phyloP scores from a whole-genome alignment of 768 basidiomycete genomes.

The Pluteus cervinus region DNA sequence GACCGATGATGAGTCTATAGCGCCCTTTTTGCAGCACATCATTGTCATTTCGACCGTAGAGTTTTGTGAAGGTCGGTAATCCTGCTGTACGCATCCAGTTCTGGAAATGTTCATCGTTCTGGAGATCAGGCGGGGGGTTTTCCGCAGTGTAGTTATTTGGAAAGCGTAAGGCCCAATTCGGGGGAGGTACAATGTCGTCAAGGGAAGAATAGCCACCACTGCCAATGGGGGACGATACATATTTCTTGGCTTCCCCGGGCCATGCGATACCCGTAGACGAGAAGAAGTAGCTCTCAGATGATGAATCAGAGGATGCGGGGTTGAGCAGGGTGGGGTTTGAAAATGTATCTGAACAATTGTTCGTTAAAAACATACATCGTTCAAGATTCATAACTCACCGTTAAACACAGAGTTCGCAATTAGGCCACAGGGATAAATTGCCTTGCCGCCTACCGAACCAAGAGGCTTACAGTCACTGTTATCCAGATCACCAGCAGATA shows the following conservation, averaged over 20 bases:
- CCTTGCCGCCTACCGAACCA: conserved; percentile 44
- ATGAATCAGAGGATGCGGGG: conserved; percentile 38
- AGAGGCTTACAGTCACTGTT: conserved; percentile 87
- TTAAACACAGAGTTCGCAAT: conserved; percentile 98
- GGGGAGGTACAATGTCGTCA: conserved; percentile 80
- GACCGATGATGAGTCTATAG: conserved; percentile 70
- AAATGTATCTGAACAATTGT: conserved; percentile 72
- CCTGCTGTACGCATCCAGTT: conserved; percentile 99
- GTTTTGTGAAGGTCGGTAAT: conserved; percentile 92
- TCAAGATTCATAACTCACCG: conserved; percentile 54
- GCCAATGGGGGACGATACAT: conserved; percentile 48
- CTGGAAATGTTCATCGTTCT: conserved; percentile 87
- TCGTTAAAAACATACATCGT: no score
- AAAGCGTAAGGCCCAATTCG: conserved; percentile 78
- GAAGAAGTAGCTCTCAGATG: conserved; percentile 59
- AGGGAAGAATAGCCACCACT: conserved; percentile 46
- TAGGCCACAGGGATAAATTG: conserved; percentile 91
- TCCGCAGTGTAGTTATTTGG: conserved; percentile 65
- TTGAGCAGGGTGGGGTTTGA: conserved; percentile 54
- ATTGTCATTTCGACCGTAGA: conserved; percentile 88
- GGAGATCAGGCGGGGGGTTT: conserved; percentile 68
- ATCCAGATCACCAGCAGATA: conserved; percentile 42
- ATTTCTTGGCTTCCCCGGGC: conserved; percentile 93
- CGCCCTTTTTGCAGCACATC: conserved; percentile 63
- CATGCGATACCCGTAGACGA: conserved; percentile 85